Conservation (phyloP, 2,329 filamentous ascomycete species). For the Chaetomium olivaceum region DNA sequence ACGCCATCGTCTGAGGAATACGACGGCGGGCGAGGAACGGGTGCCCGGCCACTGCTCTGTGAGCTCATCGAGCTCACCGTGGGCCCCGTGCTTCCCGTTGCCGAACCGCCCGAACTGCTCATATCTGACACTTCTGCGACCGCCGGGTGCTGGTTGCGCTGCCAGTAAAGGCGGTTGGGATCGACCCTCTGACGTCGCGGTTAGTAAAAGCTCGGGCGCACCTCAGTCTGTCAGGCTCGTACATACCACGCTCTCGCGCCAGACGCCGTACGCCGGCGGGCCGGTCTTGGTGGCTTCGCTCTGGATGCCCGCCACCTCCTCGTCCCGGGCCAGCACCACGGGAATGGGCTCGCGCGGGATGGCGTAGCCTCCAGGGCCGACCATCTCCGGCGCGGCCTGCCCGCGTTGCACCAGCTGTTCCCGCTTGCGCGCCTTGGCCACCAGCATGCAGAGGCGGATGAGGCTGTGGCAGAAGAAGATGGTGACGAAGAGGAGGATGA, state of each 20-base stretch:
- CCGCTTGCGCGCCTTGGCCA: slow-evolving; percentile 49
- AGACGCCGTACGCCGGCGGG: slow-evolving; percentile 83
- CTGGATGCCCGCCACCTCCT: slow-evolving; percentile 63
- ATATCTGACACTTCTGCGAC: slow-evolving; percentile 32
- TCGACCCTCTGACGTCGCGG: slow-evolving; percentile 62
- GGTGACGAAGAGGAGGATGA: slow-evolving; percentile 71
- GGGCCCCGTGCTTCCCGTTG: background rate
- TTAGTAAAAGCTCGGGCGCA: background rate
- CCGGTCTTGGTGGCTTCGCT: slow-evolving; percentile 58
- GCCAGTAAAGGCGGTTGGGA: slow-evolving; percentile 80
- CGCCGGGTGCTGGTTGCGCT: slow-evolving; percentile 55
- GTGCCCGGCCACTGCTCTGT: slow-evolving; percentile 30
- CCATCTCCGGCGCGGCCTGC: slow-evolving; percentile 44
- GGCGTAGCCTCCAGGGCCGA: slow-evolving; percentile 64
- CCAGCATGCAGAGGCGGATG: slow-evolving; percentile 69
- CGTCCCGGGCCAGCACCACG: slow-evolving; percentile 72
- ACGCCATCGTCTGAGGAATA: slow-evolving; percentile 77
- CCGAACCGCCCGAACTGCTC: slow-evolving; percentile 32
- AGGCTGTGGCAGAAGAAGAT: slow-evolving; percentile 81
- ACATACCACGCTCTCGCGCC: slow-evolving; percentile 79
- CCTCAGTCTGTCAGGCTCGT: background rate
- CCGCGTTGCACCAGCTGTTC: slow-evolving; percentile 34
- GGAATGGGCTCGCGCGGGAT: slow-evolving; percentile 73
- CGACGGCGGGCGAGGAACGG: slow-evolving; percentile 63
- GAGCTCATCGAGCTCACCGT: slow-evolving; percentile 1